Percentiles rank a stretch among this genome's conserved stretches.
Evolutionary conservation across 768 basidiomycete species (phyloP).

Genomic region (Leccinum boreale): DNA sequence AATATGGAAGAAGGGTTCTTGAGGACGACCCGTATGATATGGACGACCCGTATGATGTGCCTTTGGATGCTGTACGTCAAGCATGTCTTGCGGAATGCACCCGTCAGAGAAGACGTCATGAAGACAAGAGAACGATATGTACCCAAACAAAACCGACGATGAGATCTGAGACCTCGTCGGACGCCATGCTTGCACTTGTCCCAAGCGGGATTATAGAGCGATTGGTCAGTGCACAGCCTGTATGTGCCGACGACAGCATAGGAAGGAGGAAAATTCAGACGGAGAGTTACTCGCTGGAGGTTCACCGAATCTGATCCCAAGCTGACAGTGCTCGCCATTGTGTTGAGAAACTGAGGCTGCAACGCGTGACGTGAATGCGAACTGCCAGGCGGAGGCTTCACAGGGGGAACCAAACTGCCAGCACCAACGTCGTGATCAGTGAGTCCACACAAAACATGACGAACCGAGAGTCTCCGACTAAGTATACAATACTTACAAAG

Average conservation of each 20-base stretch:
- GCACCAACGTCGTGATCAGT: no score
- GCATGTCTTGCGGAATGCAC: slow-evolving; percentile 42
- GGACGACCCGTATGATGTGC: slow-evolving; percentile 48
- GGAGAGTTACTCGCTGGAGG: slow-evolving; percentile 51
- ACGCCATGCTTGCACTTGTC: slow-evolving; percentile 81
- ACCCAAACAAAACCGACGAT: slow-evolving; percentile 73
- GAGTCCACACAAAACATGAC: no score
- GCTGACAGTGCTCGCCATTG: neutral
- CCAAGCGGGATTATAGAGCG: slow-evolving; percentile 74
- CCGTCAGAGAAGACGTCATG: neutral
- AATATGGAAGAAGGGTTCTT: slow-evolving; percentile 27
- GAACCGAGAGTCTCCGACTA: no score
- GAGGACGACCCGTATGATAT: slow-evolving; percentile 35
- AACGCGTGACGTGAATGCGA: no score
- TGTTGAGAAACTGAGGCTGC: neutral
- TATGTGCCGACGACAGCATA: slow-evolving; percentile 86
- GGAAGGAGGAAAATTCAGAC: slow-evolving; percentile 75
- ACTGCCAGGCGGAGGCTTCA: no score
- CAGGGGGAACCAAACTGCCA: no score
- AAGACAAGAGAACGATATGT: slow-evolving; percentile 14
- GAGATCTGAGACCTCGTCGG: slow-evolving; percentile 52
- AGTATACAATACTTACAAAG: no score
- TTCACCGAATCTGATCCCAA: slow-evolving; percentile 27
- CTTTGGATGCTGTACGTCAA: slow-evolving; percentile 70
- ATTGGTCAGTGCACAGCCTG: slow-evolving; percentile 70